phyloP scores from a whole-genome alignment of 257 asterid species.

The Nicotiana otophora region DNA sequence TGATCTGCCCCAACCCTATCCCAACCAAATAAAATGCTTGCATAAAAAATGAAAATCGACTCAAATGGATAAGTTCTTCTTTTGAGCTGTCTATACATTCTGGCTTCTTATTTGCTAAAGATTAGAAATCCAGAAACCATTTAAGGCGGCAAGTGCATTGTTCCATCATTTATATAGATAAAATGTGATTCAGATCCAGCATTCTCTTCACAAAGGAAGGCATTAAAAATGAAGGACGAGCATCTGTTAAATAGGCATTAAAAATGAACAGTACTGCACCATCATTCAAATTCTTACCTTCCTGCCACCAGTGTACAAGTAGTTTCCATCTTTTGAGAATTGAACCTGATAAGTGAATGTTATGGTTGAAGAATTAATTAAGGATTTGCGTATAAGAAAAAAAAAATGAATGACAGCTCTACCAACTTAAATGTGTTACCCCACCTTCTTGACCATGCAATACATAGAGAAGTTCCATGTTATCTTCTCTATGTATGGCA shows the following conservation, averaged over 20 bases:
- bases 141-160: not conserved
- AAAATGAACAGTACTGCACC: not conserved
- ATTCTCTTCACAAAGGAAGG: not conserved
- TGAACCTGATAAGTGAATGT: slow-evolving; percentile 55
- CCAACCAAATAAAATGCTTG: not conserved
- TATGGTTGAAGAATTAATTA: slow-evolving; percentile 9
- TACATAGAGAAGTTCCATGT: slow-evolving; percentile 79
- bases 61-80: not conserved
- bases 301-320: slow-evolving; percentile 86
- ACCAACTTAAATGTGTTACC: slow-evolving; percentile 83
- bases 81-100: not conserved
- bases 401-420: not conserved
- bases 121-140: not conserved
- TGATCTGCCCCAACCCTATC: not conserved
- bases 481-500: slow-evolving; percentile 83
- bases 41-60: not conserved
- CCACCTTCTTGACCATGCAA: slow-evolving; percentile 99
- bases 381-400: not conserved
- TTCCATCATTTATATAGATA: not conserved
- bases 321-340: slow-evolving; percentile 94
- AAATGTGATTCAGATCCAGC: not conserved
- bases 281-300: slow-evolving; percentile 40
- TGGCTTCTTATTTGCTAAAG: not conserved
- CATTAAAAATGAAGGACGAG: no score
- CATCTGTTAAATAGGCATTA: not conserved